Evolutionary conservation across 2,329 filamentous ascomycete species (phyloP), one percentile per base, ranked within the genome.

Genomic region (Diaporthe citrichinensis): DNA sequence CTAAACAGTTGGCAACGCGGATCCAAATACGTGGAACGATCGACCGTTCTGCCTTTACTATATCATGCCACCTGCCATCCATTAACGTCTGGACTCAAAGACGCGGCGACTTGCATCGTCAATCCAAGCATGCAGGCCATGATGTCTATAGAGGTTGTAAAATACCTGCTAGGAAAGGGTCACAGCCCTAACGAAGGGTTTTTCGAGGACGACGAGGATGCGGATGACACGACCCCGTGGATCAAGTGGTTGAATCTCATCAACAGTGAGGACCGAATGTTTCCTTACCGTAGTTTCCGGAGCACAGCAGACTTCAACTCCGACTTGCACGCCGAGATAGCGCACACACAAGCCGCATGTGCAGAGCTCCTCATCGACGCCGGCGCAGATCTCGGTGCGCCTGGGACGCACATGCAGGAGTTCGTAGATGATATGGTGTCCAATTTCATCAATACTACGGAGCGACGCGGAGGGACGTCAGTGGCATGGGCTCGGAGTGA

Each of bases 381-480:
- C 2, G 61, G 61, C 14, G 61, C 61, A 23, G 25, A 49, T 2
- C 3, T 65, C 5, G 61, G 39, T 5, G 2, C 4, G 8, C 25
- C 8, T 31, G 61, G 39, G 17, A 46, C 61, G 20, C 3, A 46
- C 6, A n/a, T 14, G 9, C 17, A 41, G 15, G 1, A 34, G 20
- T 0, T 31, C 1, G 41, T 65, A 31, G 25, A 46, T 7, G 8
- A 14, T 0, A 34, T 1, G 2, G 12, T 65, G 14, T 31, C 25
- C 7, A 3, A 0, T 7, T 31, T 23, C 25, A 31, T 49, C 1
- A 2, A 1, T 0, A 8, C 14, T 3, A 15, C 2, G 28, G 3
- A 9, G 2, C 41, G 12, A 2, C 15, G 25, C 10, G 25, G 17
- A 4, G 10, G 3, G 10, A 9, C 2, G 2, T 49, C 41, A 3